Conservation (phyloP, 306 rosid genomes). For the Pyrus communis region DNA sequence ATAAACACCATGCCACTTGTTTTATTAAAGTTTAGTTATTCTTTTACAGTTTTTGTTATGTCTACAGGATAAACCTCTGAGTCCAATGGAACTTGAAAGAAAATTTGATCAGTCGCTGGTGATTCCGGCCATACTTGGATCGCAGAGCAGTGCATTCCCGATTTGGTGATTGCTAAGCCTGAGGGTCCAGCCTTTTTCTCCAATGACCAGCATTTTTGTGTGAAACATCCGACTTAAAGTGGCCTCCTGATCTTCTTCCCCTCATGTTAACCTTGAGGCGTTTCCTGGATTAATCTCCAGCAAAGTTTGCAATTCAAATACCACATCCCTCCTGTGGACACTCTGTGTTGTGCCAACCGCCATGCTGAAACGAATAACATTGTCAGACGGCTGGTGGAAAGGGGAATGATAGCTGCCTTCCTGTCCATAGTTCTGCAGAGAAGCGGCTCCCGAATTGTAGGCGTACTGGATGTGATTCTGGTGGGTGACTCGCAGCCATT, state of each 20-base stretch:
- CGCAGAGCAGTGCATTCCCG: constrained; percentile 6
- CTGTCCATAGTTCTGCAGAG: constrained; percentile 6
- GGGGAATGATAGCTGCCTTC: constrained; percentile 4
- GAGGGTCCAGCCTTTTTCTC: constrained; percentile 24
- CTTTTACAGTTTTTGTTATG: constrained; percentile 12
- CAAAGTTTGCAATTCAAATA: constrained; percentile 12
- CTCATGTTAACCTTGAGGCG: constrained; percentile 33
- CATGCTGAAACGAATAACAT: constrained; percentile 5
- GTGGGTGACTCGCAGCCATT: constrained; percentile 24
- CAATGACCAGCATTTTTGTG: constrained; percentile 23
- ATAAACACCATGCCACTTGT: background rate
- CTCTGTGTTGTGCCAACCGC: background rate
- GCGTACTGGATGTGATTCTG: constrained; percentile 1
- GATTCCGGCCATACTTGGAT: constrained; percentile 18
- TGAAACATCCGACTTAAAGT: constrained; percentile 25
- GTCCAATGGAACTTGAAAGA: constrained; percentile 47
- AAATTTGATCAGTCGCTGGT: constrained; percentile 33
- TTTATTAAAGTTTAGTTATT: constrained; percentile 1
- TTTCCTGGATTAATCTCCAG: constrained; percentile 19
- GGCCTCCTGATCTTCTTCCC: constrained; percentile 23
- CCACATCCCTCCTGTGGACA: constrained; percentile 12
- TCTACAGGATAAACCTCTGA: constrained; percentile 47
- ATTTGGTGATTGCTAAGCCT: constrained; percentile 7
- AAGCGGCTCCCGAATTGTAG: constrained; percentile 3
- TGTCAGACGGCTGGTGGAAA: constrained; percentile 20